phyloP scores from a whole-genome alignment of 2,329 filamentous ascomycete genomes.

The Hortaea werneckii region DNA sequence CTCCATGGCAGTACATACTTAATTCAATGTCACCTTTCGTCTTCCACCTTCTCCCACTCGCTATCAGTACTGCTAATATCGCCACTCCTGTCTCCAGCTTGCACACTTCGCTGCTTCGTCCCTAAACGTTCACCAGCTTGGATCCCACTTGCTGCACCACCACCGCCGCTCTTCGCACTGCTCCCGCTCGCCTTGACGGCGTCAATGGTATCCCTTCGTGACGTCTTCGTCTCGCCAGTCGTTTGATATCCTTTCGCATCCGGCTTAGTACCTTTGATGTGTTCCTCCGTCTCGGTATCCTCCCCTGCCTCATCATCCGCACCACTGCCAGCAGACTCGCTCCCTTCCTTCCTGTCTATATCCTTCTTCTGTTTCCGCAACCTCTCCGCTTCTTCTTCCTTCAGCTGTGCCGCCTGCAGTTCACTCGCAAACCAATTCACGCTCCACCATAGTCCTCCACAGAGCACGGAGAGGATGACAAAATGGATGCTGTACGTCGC shows the following conservation, averaged over 20 bases:
- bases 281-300: conserved; percentile 34
- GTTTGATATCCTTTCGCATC: too few relatives aligned
- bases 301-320: conserved; percentile 35
- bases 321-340: conserved; percentile 9
- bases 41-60: conserved; percentile 94
- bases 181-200: conserved; percentile 6
- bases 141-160: conserved; percentile 1
- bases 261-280: too few relatives aligned
- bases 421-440: conserved; percentile 95
- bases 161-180: neutral
- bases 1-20: too few relatives aligned
- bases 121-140: conserved; percentile 1
- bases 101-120: conserved; percentile 13
- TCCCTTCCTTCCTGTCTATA: conserved; percentile 34
- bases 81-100: conserved; percentile 18
- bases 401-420: conserved; percentile 37
- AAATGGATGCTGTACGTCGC: conserved; percentile 87
- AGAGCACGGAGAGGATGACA: conserved; percentile 66
- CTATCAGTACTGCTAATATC: conserved; percentile 61
- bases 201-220: conserved; percentile 6
- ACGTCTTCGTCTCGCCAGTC: conserved; percentile 2
- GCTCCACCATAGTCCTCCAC: conserved; percentile 75
- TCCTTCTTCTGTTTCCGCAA: conserved; percentile 36
- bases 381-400: conserved; percentile 41
- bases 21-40: conserved; percentile 39